Conservation (phyloP, 2,329 filamentous ascomycete species). For the Botrytis pseudocinerea region DNA sequence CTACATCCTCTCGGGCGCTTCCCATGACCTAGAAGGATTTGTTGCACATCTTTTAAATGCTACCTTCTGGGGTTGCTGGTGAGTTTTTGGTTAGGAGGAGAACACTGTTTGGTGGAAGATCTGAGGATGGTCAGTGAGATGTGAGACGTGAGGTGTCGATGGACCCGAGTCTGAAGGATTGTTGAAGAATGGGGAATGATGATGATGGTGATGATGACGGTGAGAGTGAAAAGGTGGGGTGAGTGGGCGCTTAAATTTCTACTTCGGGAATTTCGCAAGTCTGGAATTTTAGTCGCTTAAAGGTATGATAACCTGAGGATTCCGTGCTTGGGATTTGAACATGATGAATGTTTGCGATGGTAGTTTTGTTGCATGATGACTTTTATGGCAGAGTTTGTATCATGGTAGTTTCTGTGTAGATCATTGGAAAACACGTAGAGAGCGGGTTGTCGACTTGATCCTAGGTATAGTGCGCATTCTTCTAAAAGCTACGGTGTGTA, state of each 20-base stretch:
- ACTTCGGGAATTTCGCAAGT: background rate
- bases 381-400: background rate
- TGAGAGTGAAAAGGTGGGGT: background rate
- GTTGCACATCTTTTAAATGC: background rate
- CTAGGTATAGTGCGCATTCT: too few species aligned
- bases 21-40: background rate
- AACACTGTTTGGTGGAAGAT: background rate
- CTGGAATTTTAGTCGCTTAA: background rate
- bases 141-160: background rate
- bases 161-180: slow-evolving; percentile 3
- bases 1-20: background rate
- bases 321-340: background rate
- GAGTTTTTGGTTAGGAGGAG: background rate
- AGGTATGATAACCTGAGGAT: background rate
- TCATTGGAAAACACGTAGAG: too few species aligned
- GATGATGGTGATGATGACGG: background rate
- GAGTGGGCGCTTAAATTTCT: background rate
- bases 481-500: too few species aligned
- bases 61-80: background rate
- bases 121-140: background rate
- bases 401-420: background rate
- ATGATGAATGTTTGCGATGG: background rate
- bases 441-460: too few species aligned
- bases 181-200: background rate
- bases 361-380: background rate